Base-by-base conservation (phyloP, 257 asterid species). In the Parsonsia alboflavescens region DNA sequence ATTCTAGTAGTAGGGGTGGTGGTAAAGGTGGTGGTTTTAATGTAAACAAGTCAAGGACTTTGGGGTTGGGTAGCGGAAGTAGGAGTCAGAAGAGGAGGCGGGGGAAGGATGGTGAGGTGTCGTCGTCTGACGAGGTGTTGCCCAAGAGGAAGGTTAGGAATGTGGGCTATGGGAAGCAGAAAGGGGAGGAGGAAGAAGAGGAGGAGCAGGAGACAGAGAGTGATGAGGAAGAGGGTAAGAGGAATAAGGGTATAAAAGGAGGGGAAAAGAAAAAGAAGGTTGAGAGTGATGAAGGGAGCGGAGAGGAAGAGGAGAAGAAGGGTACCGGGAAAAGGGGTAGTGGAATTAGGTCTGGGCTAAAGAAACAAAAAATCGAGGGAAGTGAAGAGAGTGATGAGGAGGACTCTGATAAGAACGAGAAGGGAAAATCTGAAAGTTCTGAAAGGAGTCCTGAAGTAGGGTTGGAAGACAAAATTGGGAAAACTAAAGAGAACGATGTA, bases 131-230 rank as follows among this genome's bases (percentile, higher is more conserved):
- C 21, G 83, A 78, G 80, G 82, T 68, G 53, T 22, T 70, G 66
- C 81, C 79, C 62, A 15, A 33, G 76, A 77, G 80, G 80, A 84
- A 83, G 72, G 49, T 3, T 67, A 64, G 74, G 74, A 41, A 70
- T 70, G 30, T 53, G 16, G 72, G 64, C 1, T 28, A 36, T 7
- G 36, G 36, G 71, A 16, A 52, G 73, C 59, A 62, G 16, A 26
- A 48, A 16, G 64, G 6, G 69, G 36, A 70, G 30, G 65, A 9
- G 64, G 30, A 41, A 0, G 53, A 49, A 46, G 15, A 46, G 1
- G 53, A 49, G 53, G 53, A 49, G 53, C 16, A 49, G 19, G 53
- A 49, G 53, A 66, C 45, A 22, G 22, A n/a, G 46, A 10, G 21
- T 10, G 50, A 15, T 2, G 54, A 65, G 16, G 28, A 52, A 6